A percentile compares a stretch with the other conserved stretches of the same genome.
Evolutionary conservation across 2,329 filamentous ascomycete genomes (phyloP).

Genomic region (Beauveria australis): DNA sequence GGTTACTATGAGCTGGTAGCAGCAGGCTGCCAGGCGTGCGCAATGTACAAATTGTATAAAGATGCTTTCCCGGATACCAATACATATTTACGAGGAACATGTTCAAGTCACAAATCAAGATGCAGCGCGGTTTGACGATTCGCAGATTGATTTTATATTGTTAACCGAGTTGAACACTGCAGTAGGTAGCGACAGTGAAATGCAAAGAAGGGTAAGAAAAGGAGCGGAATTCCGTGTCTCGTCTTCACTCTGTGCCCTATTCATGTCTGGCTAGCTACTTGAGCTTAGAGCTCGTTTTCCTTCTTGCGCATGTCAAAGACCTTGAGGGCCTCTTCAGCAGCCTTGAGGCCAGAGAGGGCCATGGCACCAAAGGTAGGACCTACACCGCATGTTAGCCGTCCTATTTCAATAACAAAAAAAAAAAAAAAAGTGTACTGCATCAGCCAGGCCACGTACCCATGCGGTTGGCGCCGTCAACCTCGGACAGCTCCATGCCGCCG

Average conservation of each 20-base stretch:
- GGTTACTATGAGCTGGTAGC: background rate
- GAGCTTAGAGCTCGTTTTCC: conserved; percentile 56
- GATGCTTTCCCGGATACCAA: background rate
- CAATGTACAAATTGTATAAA: background rate
- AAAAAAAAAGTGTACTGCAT: background rate
- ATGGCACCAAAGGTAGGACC: conserved; percentile 81
- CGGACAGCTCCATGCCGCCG: conserved; percentile 90
- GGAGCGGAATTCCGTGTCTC: background rate
- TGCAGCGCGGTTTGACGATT: background rate
- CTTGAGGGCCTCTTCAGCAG: conserved; percentile 74
- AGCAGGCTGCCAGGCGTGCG: too few species aligned
- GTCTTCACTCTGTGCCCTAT: background rate
- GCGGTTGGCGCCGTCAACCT: conserved; percentile 83
- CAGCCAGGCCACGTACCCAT: conserved; percentile 52
- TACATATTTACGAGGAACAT: background rate
- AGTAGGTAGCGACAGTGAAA: conserved; percentile 6
- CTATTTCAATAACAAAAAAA: conserved; percentile 33
- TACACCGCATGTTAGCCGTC: conserved; percentile 13
- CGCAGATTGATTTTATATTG: background rate
- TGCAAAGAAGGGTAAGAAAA: background rate
- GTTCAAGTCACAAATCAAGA: background rate
- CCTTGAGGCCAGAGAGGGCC: conserved; percentile 81
- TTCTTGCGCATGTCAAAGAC: conserved; percentile 71
- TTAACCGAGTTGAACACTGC: background rate
- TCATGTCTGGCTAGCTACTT: background rate